Conservation (phyloP, 768 basidiomycete genomes). For the Mycena latifolia region DNA sequence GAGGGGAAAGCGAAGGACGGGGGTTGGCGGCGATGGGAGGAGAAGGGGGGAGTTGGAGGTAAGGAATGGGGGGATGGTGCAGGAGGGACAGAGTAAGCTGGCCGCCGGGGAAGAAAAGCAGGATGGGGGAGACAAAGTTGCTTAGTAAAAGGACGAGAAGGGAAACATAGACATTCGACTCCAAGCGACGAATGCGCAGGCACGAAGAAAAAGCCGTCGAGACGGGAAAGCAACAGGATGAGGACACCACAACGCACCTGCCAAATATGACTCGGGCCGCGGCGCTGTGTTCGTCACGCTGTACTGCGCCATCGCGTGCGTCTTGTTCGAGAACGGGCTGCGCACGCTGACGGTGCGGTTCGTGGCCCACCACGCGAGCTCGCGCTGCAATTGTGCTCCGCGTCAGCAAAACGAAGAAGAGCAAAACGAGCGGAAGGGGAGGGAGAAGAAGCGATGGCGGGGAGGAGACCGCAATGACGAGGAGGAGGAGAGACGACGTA, state of each 20-base stretch:
- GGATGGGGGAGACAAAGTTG: too few species aligned
- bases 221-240: not conserved
- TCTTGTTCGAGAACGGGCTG: slow-evolving; percentile 78
- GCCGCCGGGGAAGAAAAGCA: too few species aligned
- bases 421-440: not conserved
- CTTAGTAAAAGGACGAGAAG: too few species aligned
- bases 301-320: slow-evolving; percentile 78
- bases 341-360: slow-evolving; percentile 78
- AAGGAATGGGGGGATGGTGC: too few species aligned
- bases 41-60: too few species aligned
- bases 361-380: slow-evolving; percentile 85
- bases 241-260: slow-evolving; percentile 53
- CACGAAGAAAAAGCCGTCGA: too few species aligned
- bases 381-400: too few species aligned
- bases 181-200: too few species aligned
- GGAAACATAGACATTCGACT: too few species aligned
- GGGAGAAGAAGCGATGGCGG: not conserved
- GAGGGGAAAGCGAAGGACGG: not conserved
- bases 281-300: slow-evolving; percentile 88
- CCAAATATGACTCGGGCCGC: slow-evolving; percentile 86
- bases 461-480: not conserved
- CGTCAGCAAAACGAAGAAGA: too few species aligned
- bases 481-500: slow-evolving; percentile 41
- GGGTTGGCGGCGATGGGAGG: too few species aligned
- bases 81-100: too few species aligned